phyloP scores from a whole-genome alignment of 345 rosid genomes.

The Euclidium syriacum region DNA sequence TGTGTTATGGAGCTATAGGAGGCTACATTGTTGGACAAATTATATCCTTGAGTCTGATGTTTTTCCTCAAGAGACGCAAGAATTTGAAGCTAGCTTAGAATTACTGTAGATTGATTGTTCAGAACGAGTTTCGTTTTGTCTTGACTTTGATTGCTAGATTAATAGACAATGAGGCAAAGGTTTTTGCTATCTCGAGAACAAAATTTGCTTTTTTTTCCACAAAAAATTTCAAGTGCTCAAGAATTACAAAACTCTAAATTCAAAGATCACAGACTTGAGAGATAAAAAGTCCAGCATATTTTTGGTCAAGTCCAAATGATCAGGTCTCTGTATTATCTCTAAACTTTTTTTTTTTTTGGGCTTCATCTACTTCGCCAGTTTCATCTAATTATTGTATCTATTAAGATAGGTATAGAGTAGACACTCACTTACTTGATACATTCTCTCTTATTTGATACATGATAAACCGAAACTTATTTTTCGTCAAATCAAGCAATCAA shows the following conservation, averaged over 20 bases:
- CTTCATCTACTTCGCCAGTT: too few species aligned
- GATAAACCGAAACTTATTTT: too few species aligned
- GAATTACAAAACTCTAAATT: neutral
- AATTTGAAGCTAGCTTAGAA: conserved; percentile 25
- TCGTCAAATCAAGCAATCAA: too few species aligned
- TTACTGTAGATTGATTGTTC: neutral
- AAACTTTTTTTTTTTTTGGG: too few species aligned
- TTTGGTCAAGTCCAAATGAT: too few species aligned
- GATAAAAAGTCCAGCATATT: neutral
- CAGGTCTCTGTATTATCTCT: neutral
- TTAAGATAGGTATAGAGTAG: too few species aligned
- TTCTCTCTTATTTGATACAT: too few species aligned
- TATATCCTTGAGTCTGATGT: conserved; percentile 34
- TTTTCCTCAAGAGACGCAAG: conserved; percentile 20
- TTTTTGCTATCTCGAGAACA: conserved; percentile 12
- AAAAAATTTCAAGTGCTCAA: neutral
- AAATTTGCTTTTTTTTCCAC: neutral
- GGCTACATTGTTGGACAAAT: conserved; percentile 55
- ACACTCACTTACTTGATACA: too few species aligned
- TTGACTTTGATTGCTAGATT: conserved; percentile 10
- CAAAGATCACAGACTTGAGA: neutral
- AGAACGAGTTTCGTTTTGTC: neutral
- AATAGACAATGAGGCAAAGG: neutral
- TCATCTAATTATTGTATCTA: too few species aligned
- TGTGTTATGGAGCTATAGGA: conserved; percentile 60